A percentile compares a stretch with the other conserved stretches of the same genome.
phyloP scores from a whole-genome alignment of 2,329 filamentous ascomycete genomes.

The Gaeumannomyces tritici region DNA sequence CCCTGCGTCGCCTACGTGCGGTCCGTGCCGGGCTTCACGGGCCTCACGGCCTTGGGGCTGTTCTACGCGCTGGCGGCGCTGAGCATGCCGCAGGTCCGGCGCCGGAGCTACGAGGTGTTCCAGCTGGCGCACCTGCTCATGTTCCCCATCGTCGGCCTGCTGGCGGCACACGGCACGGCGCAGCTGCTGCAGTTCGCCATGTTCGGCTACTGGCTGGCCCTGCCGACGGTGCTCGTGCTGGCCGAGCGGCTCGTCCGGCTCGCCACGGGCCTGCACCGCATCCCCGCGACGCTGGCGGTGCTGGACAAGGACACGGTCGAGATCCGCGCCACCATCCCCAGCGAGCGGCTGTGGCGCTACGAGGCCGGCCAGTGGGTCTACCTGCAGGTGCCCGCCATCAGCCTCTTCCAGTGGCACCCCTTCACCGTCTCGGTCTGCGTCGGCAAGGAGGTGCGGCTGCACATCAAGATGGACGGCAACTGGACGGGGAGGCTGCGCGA shows the following conservation, averaged over 20 bases:
- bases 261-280: slow-evolving; percentile 33
- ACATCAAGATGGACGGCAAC: slow-evolving; percentile 49
- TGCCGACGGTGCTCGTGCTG: slow-evolving; percentile 40
- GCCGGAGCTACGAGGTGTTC: slow-evolving; percentile 45
- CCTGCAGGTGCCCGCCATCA: slow-evolving; percentile 41
- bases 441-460: slow-evolving; percentile 40
- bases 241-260: slow-evolving; percentile 37
- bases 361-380: slow-evolving; percentile 49
- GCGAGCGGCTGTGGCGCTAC: slow-evolving; percentile 39
- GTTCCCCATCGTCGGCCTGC: slow-evolving; percentile 46
- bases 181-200: slow-evolving; percentile 43
- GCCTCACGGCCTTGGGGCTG: slow-evolving; percentile 34
- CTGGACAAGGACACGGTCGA: slow-evolving; percentile 43
- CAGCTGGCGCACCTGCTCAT: slow-evolving; percentile 47
- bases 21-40: slow-evolving; percentile 38
- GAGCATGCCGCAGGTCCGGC: slow-evolving; percentile 39
- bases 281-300: slow-evolving; percentile 36
- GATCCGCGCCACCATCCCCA: slow-evolving; percentile 37
- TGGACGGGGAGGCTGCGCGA: slow-evolving; percentile 40
- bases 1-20: slow-evolving; percentile 36
- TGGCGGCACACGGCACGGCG: slow-evolving; percentile 43
- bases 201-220: slow-evolving; percentile 46
- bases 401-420: slow-evolving; percentile 48
- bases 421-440: slow-evolving; percentile 48
- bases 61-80: slow-evolving; percentile 39